Base-by-base conservation (phyloP, 2,329 filamentous ascomycete genomes). In the Teratosphaeria viscida region DNA sequence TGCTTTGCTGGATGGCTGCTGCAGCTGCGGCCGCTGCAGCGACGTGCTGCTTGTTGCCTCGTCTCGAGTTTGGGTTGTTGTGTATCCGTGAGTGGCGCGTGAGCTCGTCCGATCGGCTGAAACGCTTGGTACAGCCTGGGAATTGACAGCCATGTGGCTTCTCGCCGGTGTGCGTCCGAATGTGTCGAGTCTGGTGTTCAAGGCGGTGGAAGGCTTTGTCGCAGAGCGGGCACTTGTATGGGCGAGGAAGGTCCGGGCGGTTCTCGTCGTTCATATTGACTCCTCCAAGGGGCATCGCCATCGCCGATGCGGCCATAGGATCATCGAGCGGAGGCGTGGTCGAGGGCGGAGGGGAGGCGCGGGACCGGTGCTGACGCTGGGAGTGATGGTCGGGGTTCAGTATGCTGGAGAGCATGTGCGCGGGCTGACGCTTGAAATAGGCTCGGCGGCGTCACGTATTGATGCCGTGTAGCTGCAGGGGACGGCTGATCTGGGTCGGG, bases 151-250 rank as follows among this genome's bases (percentile, higher is more conserved):
- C 92, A 71, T 97, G 94, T 55, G 92, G 92, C 82, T 97, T 99
- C 80, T 99, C 92, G 70, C 92, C 94, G 0, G 92, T 99, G 76
- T 99, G 92, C 6, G 94, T 97, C 70, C 92, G 86, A 72, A 97
- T 97, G 76, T 99, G 92, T 69, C 86, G 77, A 61, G 84, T 87
- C 81, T 96, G 92, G 75, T 97, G 92, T 79, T 97, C 92, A 52
- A 99, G 82, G 64, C 94, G 90, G 81, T 97, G 94, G 78, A 99
- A 99, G 62, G 94, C 92, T 82, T 96, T 95, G 71, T 96, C 92
- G 80, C 94, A 99, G 64, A 99, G 84, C 62, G 92, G 92, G 76
- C 92, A 99, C 81, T 97, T 97, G 85, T 99, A 99, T 0, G 92
- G 92, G 59, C 94, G 87, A 61, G 94, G 94, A 58, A 97, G 84